Conservation (phyloP, 139 green algal genomes). For the Coccomyxa sp. region DNA sequence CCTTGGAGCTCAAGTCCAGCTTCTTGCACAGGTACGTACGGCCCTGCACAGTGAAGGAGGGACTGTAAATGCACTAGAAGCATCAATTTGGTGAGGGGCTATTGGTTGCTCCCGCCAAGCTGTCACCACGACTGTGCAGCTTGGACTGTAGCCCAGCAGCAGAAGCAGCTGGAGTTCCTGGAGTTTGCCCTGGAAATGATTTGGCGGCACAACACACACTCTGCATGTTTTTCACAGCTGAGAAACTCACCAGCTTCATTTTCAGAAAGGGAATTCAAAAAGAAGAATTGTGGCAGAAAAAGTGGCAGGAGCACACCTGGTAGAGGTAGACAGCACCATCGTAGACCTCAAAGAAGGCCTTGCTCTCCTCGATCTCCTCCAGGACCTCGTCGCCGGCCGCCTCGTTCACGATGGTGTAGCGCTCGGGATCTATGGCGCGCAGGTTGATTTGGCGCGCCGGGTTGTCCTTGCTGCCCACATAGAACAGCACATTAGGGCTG, state of each 20-base stretch:
- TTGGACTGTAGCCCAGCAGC: background rate
- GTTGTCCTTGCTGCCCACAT: constrained; percentile 43
- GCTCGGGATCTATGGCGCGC: constrained; percentile 81
- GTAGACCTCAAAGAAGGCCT: constrained; percentile 86
- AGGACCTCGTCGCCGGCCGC: constrained; percentile 43
- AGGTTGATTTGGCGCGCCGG: constrained; percentile 56
- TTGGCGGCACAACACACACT: too few species aligned
- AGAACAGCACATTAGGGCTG: constrained; percentile 38
- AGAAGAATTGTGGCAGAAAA: too few species aligned
- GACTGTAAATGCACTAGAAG: background rate
- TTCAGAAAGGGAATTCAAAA: too few species aligned
- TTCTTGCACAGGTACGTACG: constrained; percentile 80
- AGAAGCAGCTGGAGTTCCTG: background rate
- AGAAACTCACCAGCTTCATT: too few species aligned
- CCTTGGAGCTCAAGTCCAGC: constrained; percentile 65
- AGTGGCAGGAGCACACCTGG: constrained; percentile 29
- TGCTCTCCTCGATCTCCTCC: constrained; percentile 82
- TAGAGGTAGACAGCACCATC: constrained; percentile 90
- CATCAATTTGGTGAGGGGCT: background rate
- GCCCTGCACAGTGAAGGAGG: constrained; percentile 46
- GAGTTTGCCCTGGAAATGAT: too few species aligned
- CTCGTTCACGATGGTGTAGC: constrained; percentile 76
- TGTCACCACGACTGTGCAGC: background rate
- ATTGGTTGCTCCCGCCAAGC: background rate
- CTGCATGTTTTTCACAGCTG: too few species aligned